A percentile compares a stretch with the other conserved stretches of the same genome.
These are phyloP conservation scores for Pezicula radicicola DNA, from an alignment of 2,329 filamentous ascomycete genomes.

Conservation along the genomic window DNA sequence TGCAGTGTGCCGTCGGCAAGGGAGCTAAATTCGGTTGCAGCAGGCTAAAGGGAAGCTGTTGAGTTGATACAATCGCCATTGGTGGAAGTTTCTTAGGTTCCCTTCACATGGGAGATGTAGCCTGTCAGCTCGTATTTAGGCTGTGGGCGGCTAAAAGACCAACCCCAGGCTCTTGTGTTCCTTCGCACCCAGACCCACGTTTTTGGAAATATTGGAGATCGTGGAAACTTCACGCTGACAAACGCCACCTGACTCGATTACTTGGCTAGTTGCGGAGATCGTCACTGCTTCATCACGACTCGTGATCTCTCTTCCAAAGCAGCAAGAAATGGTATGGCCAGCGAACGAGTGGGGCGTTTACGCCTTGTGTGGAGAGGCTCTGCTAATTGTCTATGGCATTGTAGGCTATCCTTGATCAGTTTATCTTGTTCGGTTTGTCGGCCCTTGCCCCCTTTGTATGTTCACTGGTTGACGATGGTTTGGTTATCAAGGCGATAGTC, in stretches of 20 bases:
- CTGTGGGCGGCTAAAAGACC: neutral
- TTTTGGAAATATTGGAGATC: too few species aligned
- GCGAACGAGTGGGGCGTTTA: neutral
- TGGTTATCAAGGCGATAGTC: conserved; percentile 18
- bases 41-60: neutral
- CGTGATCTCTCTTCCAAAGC: too few species aligned
- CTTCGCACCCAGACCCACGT: too few species aligned
- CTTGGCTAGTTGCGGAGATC: too few species aligned
- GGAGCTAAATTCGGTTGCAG: neutral
- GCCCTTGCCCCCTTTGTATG: neutral
- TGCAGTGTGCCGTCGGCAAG: neutral
- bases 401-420: conserved; percentile 9
- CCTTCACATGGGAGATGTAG: neutral
- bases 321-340: too few species aligned
- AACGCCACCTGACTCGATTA: too few species aligned
- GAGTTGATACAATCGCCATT: neutral
- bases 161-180: too few species aligned
- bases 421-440: conserved; percentile 16
- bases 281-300: too few species aligned
- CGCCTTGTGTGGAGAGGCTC: neutral
- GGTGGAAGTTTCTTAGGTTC: neutral
- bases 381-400: neutral
- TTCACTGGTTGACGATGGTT: neutral
- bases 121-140: neutral
- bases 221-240: too few species aligned